phyloP scores from a whole-genome alignment of 2,329 filamentous ascomycete species.

The Didymella arachidicola region DNA sequence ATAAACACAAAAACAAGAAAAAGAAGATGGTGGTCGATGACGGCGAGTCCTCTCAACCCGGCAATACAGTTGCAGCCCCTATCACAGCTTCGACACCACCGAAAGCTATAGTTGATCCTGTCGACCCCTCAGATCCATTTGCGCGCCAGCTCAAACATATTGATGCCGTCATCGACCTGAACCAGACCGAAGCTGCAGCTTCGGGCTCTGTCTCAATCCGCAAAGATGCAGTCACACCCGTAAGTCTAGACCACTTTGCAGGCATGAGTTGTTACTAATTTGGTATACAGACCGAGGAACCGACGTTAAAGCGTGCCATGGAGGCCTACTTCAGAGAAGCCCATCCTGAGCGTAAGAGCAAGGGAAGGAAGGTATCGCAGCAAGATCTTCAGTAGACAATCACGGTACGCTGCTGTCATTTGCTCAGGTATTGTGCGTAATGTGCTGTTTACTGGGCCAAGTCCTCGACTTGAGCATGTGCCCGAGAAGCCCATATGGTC shows the following conservation, averaged over 20 bases:
- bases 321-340: constrained; percentile 18
- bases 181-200: neutral
- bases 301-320: constrained; percentile 14
- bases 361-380: constrained; percentile 5
- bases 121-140: constrained; percentile 10
- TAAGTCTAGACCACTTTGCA: neutral
- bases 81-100: neutral
- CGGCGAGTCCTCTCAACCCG: neutral
- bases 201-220: neutral
- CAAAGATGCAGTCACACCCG: neutral
- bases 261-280: neutral
- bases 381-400: constrained; percentile 4
- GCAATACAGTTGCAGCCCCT: neutral
- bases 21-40: constrained; percentile 7
- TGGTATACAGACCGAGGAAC: constrained; percentile 1
- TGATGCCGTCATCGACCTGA: constrained; percentile 6
- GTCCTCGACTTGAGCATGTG: neutral
- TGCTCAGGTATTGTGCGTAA: neutral
- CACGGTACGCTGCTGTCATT: neutral
- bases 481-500: neutral
- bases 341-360: constrained; percentile 1
- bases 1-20: constrained; percentile 16
- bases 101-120: neutral
- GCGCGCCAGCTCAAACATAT: constrained; percentile 6
- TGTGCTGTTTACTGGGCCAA: neutral